Conservation (phyloP, 345 rosid genomes). For the Eutrema heterophyllum region DNA sequence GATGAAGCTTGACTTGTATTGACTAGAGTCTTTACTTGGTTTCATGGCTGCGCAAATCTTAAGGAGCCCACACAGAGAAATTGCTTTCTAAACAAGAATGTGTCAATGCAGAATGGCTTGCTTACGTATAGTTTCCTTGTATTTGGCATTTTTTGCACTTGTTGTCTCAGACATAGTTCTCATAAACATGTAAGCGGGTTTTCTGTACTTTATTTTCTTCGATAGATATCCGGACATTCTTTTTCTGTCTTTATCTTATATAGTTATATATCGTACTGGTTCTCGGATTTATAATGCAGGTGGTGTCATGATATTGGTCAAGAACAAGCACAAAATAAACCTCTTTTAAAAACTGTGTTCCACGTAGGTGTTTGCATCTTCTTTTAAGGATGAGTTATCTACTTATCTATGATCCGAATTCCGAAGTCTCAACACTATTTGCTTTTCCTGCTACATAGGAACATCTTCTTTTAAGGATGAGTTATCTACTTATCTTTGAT, state of each 20-base stretch:
- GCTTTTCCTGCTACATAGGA: conserved; percentile 21
- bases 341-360: conserved; percentile 95
- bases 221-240: background rate
- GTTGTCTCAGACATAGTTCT: conserved; percentile 98
- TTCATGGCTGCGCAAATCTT: background rate
- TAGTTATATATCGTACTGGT: background rate
- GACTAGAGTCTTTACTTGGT: conserved; percentile 1
- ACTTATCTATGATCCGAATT: background rate
- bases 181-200: conserved; percentile 80
- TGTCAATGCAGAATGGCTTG: background rate
- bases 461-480: conserved; percentile 99
- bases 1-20: background rate
- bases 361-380: conserved; percentile 50
- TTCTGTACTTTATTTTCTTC: conserved; percentile 3
- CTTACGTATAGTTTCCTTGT: conserved; percentile 1
- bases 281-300: conserved; percentile 45
- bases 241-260: background rate
- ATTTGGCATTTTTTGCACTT: conserved; percentile 68
- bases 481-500: too few species aligned
- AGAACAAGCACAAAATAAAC: conserved; percentile 99
- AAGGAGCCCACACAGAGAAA: background rate
- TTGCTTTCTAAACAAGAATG: background rate
- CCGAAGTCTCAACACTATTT: background rate
- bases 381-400: conserved; percentile 2
- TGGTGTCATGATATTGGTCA: conserved; percentile 99